phyloP scores from a whole-genome alignment of 768 basidiomycete genomes.

The Chalciporus sphaerocephalus region DNA sequence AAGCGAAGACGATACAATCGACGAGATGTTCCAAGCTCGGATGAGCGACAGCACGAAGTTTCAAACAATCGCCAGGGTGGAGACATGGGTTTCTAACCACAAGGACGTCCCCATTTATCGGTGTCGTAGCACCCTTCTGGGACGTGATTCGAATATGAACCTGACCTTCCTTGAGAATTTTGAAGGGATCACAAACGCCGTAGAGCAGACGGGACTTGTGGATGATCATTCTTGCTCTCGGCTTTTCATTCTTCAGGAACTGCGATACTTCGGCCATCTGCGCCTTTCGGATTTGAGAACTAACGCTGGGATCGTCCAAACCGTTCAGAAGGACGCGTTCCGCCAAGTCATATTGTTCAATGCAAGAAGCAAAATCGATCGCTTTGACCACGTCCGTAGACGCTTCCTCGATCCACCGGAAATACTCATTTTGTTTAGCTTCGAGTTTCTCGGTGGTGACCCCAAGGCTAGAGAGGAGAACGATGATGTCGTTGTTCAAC shows the following conservation, averaged over 20 bases:
- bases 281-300: conserved; percentile 36
- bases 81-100: conserved; percentile 68
- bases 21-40: conserved; percentile 50
- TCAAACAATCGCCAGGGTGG: conserved; percentile 65
- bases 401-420: conserved; percentile 53
- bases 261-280: conserved; percentile 50
- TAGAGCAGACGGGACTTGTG: conserved; percentile 59
- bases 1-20: conserved; percentile 66
- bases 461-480: conserved; percentile 61
- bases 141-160: conserved; percentile 58
- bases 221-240: conserved; percentile 55
- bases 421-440: conserved; percentile 54
- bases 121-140: conserved; percentile 49
- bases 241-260: conserved; percentile 51
- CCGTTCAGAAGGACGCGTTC: conserved; percentile 55
- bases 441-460: conserved; percentile 51
- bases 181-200: conserved; percentile 65
- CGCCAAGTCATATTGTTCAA: conserved; percentile 45
- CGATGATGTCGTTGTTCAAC: conserved; percentile 67
- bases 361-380: conserved; percentile 52
- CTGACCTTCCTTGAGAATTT: conserved; percentile 58
- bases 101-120: conserved; percentile 57
- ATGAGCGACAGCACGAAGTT: conserved; percentile 54
- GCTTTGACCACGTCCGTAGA: conserved; percentile 45
- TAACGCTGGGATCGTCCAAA: conserved; percentile 41